phyloP scores from a whole-genome alignment of 1,284 basidiomycete genomes.

The Cryptococcus wingfieldii region DNA sequence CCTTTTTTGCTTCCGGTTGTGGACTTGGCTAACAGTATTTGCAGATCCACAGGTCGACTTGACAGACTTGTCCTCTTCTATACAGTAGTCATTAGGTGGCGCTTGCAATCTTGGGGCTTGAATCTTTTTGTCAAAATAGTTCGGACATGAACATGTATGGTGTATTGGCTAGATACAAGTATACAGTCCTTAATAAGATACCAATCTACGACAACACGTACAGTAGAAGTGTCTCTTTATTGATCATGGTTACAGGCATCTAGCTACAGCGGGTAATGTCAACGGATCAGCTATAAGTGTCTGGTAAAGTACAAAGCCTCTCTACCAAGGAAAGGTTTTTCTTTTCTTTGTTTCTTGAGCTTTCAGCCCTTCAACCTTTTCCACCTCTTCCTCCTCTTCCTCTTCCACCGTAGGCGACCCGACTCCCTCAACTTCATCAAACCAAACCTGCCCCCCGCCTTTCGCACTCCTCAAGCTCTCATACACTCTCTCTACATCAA shows the following conservation, averaged over 20 bases:
- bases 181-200: not conserved
- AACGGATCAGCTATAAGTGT: not conserved
- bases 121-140: not conserved
- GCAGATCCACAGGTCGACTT: constrained; percentile 48
- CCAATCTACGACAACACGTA: not conserved
- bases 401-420: not conserved
- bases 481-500: constrained; percentile 2
- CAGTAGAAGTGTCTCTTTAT: not conserved
- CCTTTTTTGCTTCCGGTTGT: not conserved
- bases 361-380: not conserved
- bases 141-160: not conserved
- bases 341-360: not conserved
- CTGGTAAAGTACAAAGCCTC: not conserved
- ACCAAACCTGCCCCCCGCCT: not conserved
- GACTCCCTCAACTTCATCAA: constrained; percentile 5
- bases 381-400: not conserved
- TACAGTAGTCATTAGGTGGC: not conserved
- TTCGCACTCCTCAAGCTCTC: not conserved
- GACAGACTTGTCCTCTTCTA: constrained; percentile 45
- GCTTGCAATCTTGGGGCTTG: not conserved
- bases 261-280: not conserved
- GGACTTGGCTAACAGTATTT: not conserved
- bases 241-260: not conserved
- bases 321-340: not conserved
- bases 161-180: not conserved